phyloP scores from a whole-genome alignment of 495 filamentous ascomycete species.

The Articulospora tetracladia region DNA sequence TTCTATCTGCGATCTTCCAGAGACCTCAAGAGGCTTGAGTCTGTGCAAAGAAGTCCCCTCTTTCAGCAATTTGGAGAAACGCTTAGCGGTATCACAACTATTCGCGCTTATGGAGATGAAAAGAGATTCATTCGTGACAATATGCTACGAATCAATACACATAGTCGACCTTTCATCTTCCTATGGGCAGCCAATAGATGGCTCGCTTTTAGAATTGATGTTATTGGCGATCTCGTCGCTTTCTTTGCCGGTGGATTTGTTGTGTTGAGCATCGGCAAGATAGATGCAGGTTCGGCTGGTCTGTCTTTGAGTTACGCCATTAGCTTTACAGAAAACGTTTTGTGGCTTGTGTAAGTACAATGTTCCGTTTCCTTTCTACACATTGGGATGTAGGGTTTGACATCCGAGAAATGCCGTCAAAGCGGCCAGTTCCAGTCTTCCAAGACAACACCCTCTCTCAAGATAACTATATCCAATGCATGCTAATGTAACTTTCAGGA shows the following conservation, averaged over 20 bases:
- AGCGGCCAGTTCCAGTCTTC: too few species aligned
- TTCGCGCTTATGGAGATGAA: slow-evolving; percentile 94
- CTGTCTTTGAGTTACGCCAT: slow-evolving; percentile 97
- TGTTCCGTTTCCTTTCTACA: too few species aligned
- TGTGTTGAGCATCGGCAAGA: slow-evolving; percentile 72
- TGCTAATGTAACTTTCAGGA: too few species aligned
- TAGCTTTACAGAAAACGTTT: slow-evolving; percentile 92
- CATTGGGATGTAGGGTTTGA: too few species aligned
- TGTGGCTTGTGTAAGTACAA: slow-evolving; percentile 72
- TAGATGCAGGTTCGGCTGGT: slow-evolving; percentile 93
- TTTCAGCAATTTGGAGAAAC: slow-evolving; percentile 99
- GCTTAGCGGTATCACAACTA: slow-evolving; percentile 91
- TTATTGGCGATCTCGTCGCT: slow-evolving; percentile 84
- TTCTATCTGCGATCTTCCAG: slow-evolving; percentile 90
- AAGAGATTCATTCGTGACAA: slow-evolving; percentile 93
- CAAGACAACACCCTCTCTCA: too few species aligned
- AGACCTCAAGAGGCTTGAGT: slow-evolving; percentile 93
- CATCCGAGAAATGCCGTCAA: too few species aligned
- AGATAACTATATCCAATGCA: too few species aligned
- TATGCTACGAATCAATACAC: slow-evolving; percentile 79
- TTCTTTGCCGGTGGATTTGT: slow-evolving; percentile 96
- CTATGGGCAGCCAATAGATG: slow-evolving; percentile 97
- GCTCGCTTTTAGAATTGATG: slow-evolving; percentile 90
- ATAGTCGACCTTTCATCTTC: slow-evolving; percentile 91
- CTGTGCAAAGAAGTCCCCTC: slow-evolving; percentile 87